A percentile compares a stretch with the other conserved stretches of the same genome.
These are phyloP conservation scores for Nakazawaea holstii DNA, from an alignment of 805 yeast genomes.

Conservation along the genomic window DNA sequence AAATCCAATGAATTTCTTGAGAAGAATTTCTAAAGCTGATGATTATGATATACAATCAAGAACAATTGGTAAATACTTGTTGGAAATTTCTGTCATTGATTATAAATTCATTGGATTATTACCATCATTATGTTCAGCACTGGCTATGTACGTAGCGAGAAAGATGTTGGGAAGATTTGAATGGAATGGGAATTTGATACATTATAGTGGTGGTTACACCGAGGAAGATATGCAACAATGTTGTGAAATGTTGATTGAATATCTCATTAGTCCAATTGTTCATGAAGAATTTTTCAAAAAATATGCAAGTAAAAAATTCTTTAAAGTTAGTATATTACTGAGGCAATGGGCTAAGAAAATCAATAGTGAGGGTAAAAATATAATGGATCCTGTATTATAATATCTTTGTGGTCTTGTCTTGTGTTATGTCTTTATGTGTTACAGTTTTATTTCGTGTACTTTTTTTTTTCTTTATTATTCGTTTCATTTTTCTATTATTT, in stretches of 20 bases:
- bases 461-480: too few relatives aligned
- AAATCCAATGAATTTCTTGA: slow-evolving; percentile 82
- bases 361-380: slow-evolving; percentile 37
- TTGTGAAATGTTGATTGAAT: slow-evolving; percentile 69
- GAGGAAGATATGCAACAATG: slow-evolving; percentile 69
- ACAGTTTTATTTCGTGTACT: too few relatives aligned
- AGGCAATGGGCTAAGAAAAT: slow-evolving; percentile 78
- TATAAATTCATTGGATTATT: slow-evolving; percentile 64
- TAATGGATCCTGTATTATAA: slow-evolving; percentile 30
- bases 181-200: slow-evolving; percentile 85
- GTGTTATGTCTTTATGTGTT: neutral
- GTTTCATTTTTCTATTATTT: too few relatives aligned
- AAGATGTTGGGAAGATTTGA: slow-evolving; percentile 58
- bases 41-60: slow-evolving; percentile 80
- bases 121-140: slow-evolving; percentile 81
- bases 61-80: slow-evolving; percentile 76
- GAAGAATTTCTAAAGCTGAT: slow-evolving; percentile 88
- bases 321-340: slow-evolving; percentile 78
- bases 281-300: slow-evolving; percentile 93
- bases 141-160: slow-evolving; percentile 81
- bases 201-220: slow-evolving; percentile 86
- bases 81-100: slow-evolving; percentile 75
- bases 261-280: slow-evolving; percentile 70
- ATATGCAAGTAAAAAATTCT: slow-evolving; percentile 81
- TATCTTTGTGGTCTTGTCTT: too few relatives aligned